phyloP scores from a whole-genome alignment of 2,329 filamentous ascomycete species.

The Penicillium freii region DNA sequence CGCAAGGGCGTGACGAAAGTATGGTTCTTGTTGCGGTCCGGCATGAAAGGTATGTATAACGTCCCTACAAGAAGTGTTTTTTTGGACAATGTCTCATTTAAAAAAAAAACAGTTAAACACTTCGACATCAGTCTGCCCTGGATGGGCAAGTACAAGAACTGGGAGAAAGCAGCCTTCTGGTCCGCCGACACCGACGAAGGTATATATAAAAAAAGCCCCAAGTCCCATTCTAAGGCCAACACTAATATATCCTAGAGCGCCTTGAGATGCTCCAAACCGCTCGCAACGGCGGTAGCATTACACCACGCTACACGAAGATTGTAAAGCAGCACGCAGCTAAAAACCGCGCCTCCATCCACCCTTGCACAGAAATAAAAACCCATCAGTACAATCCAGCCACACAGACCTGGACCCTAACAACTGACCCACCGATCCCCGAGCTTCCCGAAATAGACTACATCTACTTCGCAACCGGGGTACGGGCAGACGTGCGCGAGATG shows the following conservation, averaged over 20 bases:
- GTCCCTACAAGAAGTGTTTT: background rate
- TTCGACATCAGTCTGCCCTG: slow-evolving; percentile 75
- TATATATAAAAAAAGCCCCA: slow-evolving; percentile 17
- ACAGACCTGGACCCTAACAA: slow-evolving; percentile 54
- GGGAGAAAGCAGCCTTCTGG: slow-evolving; percentile 75
- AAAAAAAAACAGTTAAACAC: slow-evolving; percentile 57
- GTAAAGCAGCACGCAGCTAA: slow-evolving; percentile 58
- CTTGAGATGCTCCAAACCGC: slow-evolving; percentile 64
- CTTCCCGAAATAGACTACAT: slow-evolving; percentile 63
- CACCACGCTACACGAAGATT: slow-evolving; percentile 65
- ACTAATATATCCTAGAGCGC: slow-evolving; percentile 49
- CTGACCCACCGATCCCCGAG: slow-evolving; percentile 52
- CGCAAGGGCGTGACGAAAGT: slow-evolving; percentile 65
- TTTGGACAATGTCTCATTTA: slow-evolving; percentile 5
- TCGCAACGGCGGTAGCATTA: slow-evolving; percentile 74
- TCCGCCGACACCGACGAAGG: slow-evolving; percentile 67
- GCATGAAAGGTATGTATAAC: slow-evolving; percentile 42
- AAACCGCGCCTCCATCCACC: slow-evolving; percentile 56
- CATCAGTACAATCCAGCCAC: slow-evolving; percentile 51
- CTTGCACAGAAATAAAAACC: slow-evolving; percentile 56
- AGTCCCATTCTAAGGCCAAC: background rate
- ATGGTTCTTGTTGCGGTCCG: slow-evolving; percentile 66
- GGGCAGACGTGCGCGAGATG: slow-evolving; percentile 60
- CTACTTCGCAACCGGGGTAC: slow-evolving; percentile 72
- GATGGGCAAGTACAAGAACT: slow-evolving; percentile 80